These are phyloP conservation scores for Knufia fluminis DNA, from an alignment of 2,329 filamentous ascomycete species.

Conservation along the genomic window DNA sequence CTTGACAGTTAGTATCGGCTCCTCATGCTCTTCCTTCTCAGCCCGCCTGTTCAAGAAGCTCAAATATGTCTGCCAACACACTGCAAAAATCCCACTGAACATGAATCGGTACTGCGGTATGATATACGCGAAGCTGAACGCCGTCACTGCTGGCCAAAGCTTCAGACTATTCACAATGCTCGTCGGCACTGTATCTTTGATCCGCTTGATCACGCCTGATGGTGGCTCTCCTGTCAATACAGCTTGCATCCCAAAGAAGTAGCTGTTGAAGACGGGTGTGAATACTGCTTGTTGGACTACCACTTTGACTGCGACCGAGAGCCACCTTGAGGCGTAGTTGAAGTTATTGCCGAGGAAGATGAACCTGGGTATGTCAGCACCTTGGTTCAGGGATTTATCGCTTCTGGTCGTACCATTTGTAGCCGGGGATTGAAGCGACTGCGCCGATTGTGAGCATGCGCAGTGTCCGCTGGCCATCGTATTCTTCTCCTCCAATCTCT, in stretches of 20 bases:
- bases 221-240: slow-evolving; percentile 60
- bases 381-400: neutral
- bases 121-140: slow-evolving; percentile 78
- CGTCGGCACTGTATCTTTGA: slow-evolving; percentile 65
- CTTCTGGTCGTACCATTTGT: slow-evolving; percentile 57
- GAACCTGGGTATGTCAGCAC: slow-evolving; percentile 46
- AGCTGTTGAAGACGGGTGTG: slow-evolving; percentile 72
- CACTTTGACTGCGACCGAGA: slow-evolving; percentile 69
- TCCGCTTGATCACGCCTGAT: slow-evolving; percentile 56
- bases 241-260: slow-evolving; percentile 75
- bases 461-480: slow-evolving; percentile 60
- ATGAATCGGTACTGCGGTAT: slow-evolving; percentile 69
- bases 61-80: slow-evolving; percentile 89
- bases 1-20: neutral
- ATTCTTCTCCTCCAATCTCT: slow-evolving; percentile 37
- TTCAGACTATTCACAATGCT: slow-evolving; percentile 73
- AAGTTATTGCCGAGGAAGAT: slow-evolving; percentile 71
- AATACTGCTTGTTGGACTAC: slow-evolving; percentile 70
- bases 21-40: slow-evolving; percentile 18
- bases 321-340: slow-evolving; percentile 65
- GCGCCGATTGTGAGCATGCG: slow-evolving; percentile 67
- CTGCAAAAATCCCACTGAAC: slow-evolving; percentile 68
- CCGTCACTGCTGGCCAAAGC: slow-evolving; percentile 79
- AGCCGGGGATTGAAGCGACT: slow-evolving; percentile 64
- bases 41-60: slow-evolving; percentile 39